Conservation (phyloP, 2,329 filamentous ascomycete genomes). For the Rhynchosporium graminicola region DNA sequence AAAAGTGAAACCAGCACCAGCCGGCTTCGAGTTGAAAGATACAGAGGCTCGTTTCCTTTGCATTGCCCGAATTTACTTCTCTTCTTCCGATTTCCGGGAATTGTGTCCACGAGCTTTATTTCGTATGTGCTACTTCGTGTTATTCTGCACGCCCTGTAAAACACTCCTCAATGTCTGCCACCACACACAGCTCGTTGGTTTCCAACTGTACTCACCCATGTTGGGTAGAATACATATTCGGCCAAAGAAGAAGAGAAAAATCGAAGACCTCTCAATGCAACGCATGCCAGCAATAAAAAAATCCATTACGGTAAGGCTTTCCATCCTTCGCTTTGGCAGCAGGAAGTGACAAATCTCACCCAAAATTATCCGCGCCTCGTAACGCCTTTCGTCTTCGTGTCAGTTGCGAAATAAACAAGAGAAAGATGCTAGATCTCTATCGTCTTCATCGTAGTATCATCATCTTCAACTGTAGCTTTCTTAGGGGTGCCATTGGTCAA, state of each 20-base stretch:
- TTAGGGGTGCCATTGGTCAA: slow-evolving; percentile 35
- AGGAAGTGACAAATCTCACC: slow-evolving; percentile 17
- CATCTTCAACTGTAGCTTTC: slow-evolving; percentile 40
- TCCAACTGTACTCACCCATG: slow-evolving; percentile 1
- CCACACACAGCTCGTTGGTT: not conserved
- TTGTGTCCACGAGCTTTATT: slow-evolving; percentile 14
- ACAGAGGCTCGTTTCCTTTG: not conserved
- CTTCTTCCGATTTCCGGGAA: not conserved
- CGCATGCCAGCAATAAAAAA: slow-evolving; percentile 25
- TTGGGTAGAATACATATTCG: not conserved
- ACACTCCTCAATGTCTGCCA: not conserved
- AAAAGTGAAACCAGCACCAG: slow-evolving; percentile 21
- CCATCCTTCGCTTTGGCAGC: slow-evolving; percentile 4
- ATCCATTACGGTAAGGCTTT: slow-evolving; percentile 29
- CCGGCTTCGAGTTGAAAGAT: slow-evolving; percentile 20
- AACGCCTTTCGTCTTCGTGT: slow-evolving; percentile 34
- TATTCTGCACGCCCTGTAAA: slow-evolving; percentile 21
- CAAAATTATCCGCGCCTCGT: slow-evolving; percentile 29
- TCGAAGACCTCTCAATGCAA: slow-evolving; percentile 29
- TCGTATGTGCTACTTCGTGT: slow-evolving; percentile 25
- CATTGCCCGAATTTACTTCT: not conserved
- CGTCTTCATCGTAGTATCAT: slow-evolving; percentile 42
- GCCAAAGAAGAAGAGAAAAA: slow-evolving; percentile 10
- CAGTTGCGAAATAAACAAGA: slow-evolving; percentile 25
- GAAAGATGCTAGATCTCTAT: slow-evolving; percentile 40